A percentile compares a stretch with the other conserved stretches of the same genome.
Evolutionary conservation across 2,329 filamentous ascomycete species (phyloP).

Genomic region (Lizonia empirigonia): DNA sequence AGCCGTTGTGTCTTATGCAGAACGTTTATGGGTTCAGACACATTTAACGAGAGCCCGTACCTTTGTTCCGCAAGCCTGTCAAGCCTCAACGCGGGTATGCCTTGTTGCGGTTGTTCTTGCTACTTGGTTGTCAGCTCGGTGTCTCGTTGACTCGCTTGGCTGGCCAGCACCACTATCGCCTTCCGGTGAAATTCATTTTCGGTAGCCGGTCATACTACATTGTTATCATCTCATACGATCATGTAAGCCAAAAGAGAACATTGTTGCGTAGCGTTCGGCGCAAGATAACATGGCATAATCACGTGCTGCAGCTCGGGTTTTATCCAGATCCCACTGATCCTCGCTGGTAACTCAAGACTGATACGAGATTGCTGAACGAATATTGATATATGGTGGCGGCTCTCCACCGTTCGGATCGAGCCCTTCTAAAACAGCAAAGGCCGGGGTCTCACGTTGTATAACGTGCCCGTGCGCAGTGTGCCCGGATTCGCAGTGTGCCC

Average conservation of each 20-base stretch:
- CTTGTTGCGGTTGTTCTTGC: neutral
- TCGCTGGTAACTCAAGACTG: neutral
- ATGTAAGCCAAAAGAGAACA: no score
- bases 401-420: slow-evolving; percentile 12
- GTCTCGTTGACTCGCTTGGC: neutral
- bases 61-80: neutral
- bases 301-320: neutral
- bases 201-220: no score
- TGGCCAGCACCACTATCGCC: no score
- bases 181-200: no score
- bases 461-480: no score
- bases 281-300: no score
- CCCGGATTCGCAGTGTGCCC: no score
- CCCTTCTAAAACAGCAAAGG: slow-evolving; percentile 19
- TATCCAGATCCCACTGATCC: neutral
- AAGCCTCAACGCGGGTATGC: neutral
- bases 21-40: no score
- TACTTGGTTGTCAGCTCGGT: neutral
- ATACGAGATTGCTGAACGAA: slow-evolving; percentile 13
- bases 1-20: no score
- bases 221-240: no score
- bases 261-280: no score
- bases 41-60: neutral
- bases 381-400: slow-evolving; percentile 20
- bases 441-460: slow-evolving; percentile 15